Evolutionary conservation across 345 rosid species (phyloP), one percentile per base, ranked within the genome.

Genomic region (Adansonia digitata): DNA sequence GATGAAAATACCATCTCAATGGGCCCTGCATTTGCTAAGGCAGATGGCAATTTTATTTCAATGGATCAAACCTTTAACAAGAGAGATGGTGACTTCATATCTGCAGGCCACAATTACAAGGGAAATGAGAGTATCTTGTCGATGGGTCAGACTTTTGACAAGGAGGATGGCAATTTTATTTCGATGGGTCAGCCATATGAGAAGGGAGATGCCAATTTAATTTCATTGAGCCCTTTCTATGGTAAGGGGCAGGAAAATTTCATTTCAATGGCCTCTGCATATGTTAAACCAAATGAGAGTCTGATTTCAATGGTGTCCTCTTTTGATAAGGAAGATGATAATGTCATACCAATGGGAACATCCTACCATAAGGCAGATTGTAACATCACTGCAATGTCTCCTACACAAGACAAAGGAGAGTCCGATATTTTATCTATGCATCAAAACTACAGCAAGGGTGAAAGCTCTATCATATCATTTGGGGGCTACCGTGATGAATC

Each of bases 181-280:
- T 79, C 87, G 39, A 75, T 82, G 76, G 82, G 85, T 71, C 89
- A 81, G 62, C 71, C 84, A 15, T 86, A 75, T 71, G 78, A 73
- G 46, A 86, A 84, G 77, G 77, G 67, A 22, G 81, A 77, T 56
- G 71, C 72, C 35, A 82, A 77, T 71, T 76, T 75, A 22, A 75
- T 81, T 37, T 68, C 83, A 42, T 74, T 79, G 82, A 82, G 81
- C 57, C 86, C 81, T 40, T 70, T 84, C 6, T 84, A 74, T 74
- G 68, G 78, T 34, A 83, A 81, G 80, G 76, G 69, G 39, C 77
- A 76, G 55, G 76, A 49, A 24, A 82, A 77, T 74, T 78, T 76
- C 39, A 52, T 79, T 42, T 80, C 86, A 34, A 74, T 84, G 82
- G 75, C 77, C 71, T 27, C 85, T 37, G 40, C 83, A 49, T 82